Base-by-base conservation (phyloP, 257 asterid genomes). In the Solanum verrucosum region DNA sequence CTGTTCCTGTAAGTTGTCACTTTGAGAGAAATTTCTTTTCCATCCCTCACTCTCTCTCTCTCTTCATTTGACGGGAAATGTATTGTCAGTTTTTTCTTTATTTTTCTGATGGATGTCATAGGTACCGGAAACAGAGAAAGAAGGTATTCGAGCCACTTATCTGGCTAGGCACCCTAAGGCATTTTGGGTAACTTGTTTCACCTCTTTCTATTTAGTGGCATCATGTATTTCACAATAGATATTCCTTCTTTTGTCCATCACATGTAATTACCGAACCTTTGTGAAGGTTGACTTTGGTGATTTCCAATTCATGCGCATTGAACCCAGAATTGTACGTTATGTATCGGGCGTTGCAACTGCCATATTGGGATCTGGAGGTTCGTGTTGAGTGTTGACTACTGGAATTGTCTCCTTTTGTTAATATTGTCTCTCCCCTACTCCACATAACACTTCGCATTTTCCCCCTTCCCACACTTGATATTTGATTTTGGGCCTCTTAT, bases 211-310 rank as follows among this genome's bases (percentile, higher is more conserved):
- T 79, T 65, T 27, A 21, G 27, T 70, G 83, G 60, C 49, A 38
- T 89, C 63, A 87, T 83, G 23, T 78, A 44, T 20, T 84, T 91
- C 85, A 91, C 73, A 49, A 79, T 68, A 78, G 67, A 33, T 89
- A 16, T 29, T 68, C 67, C 71, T 71, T 63, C 59, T 84, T 68
- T 29, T 86, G 63, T 70, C 84, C 40, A 44, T 71, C 81, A 16
- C 52, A 46, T 72, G 52, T 72, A 70, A 70, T 86, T 21, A 27
- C 67, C 38, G 10, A 49, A 46, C 56, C 72, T 84, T 86, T 90
- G 31, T 91, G 90, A 91, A 96, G 99, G 99, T 97, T 87, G 99
- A 97, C 90, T 97, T 95, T 90, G 99, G 99, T 83, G 99, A 97
- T 90, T 97, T 97, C 93, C 95, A 94, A 79, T 96, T 97, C 91